Conservation (phyloP, 345 rosid genomes). For the Microcos paniculata region DNA sequence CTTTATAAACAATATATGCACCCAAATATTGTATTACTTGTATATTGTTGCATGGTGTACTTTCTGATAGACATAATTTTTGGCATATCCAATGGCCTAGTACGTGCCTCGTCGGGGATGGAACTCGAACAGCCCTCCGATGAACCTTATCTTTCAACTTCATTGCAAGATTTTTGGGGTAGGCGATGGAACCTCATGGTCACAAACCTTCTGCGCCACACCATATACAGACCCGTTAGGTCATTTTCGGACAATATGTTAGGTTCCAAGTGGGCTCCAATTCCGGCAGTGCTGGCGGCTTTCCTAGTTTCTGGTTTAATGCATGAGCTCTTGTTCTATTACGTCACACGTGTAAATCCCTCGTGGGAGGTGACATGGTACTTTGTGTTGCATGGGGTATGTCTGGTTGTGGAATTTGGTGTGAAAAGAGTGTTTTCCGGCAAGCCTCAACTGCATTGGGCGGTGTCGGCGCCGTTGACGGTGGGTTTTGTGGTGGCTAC, state of each 20-base stretch:
- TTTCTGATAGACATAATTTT: constrained; percentile 32
- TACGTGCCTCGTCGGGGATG: constrained; percentile 13
- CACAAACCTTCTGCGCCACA: constrained; percentile 20
- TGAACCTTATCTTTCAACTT: constrained; percentile 44
- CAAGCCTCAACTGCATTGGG: constrained; percentile 24
- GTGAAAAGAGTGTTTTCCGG: constrained; percentile 30
- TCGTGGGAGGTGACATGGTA: constrained; percentile 80
- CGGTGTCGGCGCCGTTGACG: constrained; percentile 33
- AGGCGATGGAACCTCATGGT: constrained; percentile 39
- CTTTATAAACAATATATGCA: constrained; percentile 15
- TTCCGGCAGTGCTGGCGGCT: constrained; percentile 38
- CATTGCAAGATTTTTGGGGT: constrained; percentile 40
- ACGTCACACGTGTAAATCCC: constrained; percentile 42
- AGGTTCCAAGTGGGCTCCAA: constrained; percentile 16
- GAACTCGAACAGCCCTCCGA: constrained; percentile 42
- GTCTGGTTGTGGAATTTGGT: constrained; percentile 40
- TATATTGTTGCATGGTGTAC: constrained; percentile 27
- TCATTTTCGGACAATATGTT: not conserved
- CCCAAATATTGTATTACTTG: constrained; percentile 3
- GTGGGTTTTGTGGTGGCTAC: constrained; percentile 40
- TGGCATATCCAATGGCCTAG: constrained; percentile 20
- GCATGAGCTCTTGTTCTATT: constrained; percentile 61
- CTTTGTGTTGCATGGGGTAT: constrained; percentile 57
- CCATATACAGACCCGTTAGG: constrained; percentile 22
- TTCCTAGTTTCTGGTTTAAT: constrained; percentile 62